Evolutionary conservation across 2,329 filamentous ascomycete species (phyloP), one percentile per base, ranked within the genome.

Genomic region (Sporothrix luriei): DNA sequence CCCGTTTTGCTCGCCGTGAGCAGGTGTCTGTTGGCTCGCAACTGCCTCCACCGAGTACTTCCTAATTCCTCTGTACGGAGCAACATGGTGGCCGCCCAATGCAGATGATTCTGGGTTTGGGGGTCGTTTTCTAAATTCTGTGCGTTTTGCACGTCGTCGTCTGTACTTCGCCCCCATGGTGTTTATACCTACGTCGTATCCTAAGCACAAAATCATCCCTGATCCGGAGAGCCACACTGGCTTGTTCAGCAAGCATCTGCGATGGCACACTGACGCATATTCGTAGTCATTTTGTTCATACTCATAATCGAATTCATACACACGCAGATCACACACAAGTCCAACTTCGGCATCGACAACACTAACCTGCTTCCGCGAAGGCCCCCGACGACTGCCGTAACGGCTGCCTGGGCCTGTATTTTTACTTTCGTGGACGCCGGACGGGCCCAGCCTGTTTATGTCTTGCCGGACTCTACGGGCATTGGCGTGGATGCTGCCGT

Each of bases 351-450:
- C 61, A 64, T 64, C 43, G 61, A 48, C 21, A 21, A 49, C 61
- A 49, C 26, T 43, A 64, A 49, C 43, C 19, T 33, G 62, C 62
- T 66, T 43, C 48, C n/a, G 19, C 62, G 24, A 66, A 48, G 38
- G n/a, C 65, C 33, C 29, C 19, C 11, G 51, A 48, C 26, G 49
- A 66, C 62, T 24, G 68, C 52, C 51, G 59, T 43, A 7, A 24
- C 46, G 19, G 49, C 49, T 3, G 7, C 51, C 13, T 65, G 61
- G 59, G 24, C 54, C 29, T 13, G 4, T n/a, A 43, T 16, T 40
- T 61, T 43, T 11, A 7, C 5, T 46, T 19, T 3, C n/a, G 19
- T 24, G 43, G 61, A 64, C 24, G 11, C 61, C 14, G 21, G n/a
- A 46, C 43, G 38, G 38, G 38, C 38, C 57, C 40, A 46, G 38